phyloP scores from a whole-genome alignment of 768 basidiomycete genomes.

The Zangia roseola region DNA sequence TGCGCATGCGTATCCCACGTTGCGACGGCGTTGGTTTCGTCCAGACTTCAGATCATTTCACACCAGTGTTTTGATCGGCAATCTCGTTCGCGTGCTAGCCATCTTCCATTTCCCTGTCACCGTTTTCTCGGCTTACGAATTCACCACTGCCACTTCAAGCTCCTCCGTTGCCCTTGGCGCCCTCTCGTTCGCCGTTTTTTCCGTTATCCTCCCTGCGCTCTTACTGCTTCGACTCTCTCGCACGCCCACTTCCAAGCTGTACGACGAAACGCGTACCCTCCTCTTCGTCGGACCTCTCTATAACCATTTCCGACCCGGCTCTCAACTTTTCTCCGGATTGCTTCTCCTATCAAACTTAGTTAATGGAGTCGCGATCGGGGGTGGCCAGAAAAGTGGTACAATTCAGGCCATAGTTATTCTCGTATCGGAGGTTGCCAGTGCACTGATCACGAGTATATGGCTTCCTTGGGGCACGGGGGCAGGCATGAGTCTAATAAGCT shows the following conservation, averaged over 20 bases:
- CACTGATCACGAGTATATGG: conserved; percentile 90
- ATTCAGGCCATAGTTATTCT: conserved; percentile 90
- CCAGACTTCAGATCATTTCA: conserved; percentile 76
- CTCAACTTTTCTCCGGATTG: conserved; percentile 82
- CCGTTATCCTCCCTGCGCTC: conserved; percentile 70
- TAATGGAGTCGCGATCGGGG: conserved; percentile 84
- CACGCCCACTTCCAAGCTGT: conserved; percentile 85
- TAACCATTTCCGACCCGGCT: conserved; percentile 90
- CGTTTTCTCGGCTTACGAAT: conserved; percentile 77
- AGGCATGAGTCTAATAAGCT: conserved; percentile 94
- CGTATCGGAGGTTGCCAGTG: conserved; percentile 82
- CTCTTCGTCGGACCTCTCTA: conserved; percentile 91
- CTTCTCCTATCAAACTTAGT: conserved; percentile 81
- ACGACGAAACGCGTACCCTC: conserved; percentile 91
- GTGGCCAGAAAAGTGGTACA: conserved; percentile 85
- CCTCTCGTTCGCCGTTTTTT: conserved; percentile 77
- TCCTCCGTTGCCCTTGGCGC: conserved; percentile 76
- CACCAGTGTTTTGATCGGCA: conserved; percentile 79
- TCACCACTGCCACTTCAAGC: conserved; percentile 45
- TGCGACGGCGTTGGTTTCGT: conserved; percentile 37
- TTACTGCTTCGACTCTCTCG: conserved; percentile 76
- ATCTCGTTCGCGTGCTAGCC: conserved; percentile 86
- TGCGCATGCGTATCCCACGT: conserved; percentile 19
- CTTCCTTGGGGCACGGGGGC: conserved; percentile 96
- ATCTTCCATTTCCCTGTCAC: conserved; percentile 95